phyloP scores from a whole-genome alignment of 768 basidiomycete species.

The Rhodotorula taiwanensis region DNA sequence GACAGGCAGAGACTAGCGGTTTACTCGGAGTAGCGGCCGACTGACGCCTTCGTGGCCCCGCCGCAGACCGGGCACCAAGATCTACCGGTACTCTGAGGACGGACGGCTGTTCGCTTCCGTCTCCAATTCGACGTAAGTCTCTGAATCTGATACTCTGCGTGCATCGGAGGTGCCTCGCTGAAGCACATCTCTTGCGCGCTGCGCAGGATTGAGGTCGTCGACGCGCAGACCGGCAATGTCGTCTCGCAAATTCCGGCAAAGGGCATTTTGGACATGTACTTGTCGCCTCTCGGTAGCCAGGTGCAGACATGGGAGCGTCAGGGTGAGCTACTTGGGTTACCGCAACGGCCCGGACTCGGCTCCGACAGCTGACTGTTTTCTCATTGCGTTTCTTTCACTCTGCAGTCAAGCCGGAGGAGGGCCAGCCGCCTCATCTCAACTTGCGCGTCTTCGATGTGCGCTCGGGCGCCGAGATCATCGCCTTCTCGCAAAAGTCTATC shows the following conservation, averaged over 20 bases:
- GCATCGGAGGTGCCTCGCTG: neutral
- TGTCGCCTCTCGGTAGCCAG: slow-evolving; percentile 89
- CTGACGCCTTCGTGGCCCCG: neutral
- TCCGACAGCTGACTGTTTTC: too few species aligned
- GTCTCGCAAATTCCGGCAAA: slow-evolving; percentile 67
- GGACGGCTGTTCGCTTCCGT: slow-evolving; percentile 39
- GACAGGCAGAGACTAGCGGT: too few species aligned
- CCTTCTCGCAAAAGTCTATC: slow-evolving; percentile 82
- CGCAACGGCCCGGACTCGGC: too few species aligned
- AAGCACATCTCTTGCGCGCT: neutral
- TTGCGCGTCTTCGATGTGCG: slow-evolving; percentile 79
- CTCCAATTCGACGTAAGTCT: slow-evolving; percentile 30
- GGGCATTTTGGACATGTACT: slow-evolving; percentile 73
- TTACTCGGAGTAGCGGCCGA: neutral
- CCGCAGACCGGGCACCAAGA: slow-evolving; percentile 31
- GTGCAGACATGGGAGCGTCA: slow-evolving; percentile 94
- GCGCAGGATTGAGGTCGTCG: slow-evolving; percentile 66
- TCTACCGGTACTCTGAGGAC: slow-evolving; percentile 38
- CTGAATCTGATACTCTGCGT: neutral
- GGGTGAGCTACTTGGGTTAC: too few species aligned
- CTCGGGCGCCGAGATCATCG: slow-evolving; percentile 75
- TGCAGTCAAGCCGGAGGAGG: slow-evolving; percentile 77
- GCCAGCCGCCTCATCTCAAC: slow-evolving; percentile 78
- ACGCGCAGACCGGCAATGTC: slow-evolving; percentile 64
- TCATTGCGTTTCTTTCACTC: too few species aligned